Base-by-base conservation (phyloP, 495 filamentous ascomycete species). In the Neurospora africana region DNA sequence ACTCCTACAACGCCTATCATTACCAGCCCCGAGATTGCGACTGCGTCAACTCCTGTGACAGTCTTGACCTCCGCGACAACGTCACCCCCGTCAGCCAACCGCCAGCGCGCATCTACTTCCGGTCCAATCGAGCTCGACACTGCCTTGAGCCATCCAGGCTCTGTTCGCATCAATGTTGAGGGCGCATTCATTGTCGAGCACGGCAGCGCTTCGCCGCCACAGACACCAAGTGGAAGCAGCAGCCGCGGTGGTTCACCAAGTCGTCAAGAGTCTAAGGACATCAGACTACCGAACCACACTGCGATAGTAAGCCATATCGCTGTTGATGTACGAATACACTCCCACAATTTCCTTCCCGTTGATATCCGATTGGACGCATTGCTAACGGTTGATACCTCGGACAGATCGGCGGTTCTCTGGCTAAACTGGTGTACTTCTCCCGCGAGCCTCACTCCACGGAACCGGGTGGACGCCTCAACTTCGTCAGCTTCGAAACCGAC, bases 351-450 rank as follows among this genome's bases (percentile, higher is more conserved):
- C 67, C 37, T 70, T 72, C 72, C 72, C 75, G 71, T 68, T 39
- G 69, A 33, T 23, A 35, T 68, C 40, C 36, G 65, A 72, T 75
- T 69, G 39, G 30, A 44, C 70, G 38, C 30, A 27, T 53, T 21
- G 53, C 40, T n/a, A 37, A 68, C 19, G 15, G 5, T 19, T 37
- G 68, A 68, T 69, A 43, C 35, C 47, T 71, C 17, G 40, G 74
- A 33, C 80, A 97, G 93, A 99, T 99, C 75, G 95, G 95, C 67
- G 95, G 95, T 74, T 94, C 94, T 5, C 86, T 99, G 36, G 93
- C 93, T 65, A 99, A 99, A 83, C 86, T 98, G 19, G 95, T 99
- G 68, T 99, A 98, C 83, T 98, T 98, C 82, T 93, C 94, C 6
- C 91, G 91, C 69, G 96, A 98, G 80, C 85, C 91, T 30, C 85